Conservation (phyloP, 2,329 filamentous ascomycete species). For the Pseudopyrenochaeta lycopersici region DNA sequence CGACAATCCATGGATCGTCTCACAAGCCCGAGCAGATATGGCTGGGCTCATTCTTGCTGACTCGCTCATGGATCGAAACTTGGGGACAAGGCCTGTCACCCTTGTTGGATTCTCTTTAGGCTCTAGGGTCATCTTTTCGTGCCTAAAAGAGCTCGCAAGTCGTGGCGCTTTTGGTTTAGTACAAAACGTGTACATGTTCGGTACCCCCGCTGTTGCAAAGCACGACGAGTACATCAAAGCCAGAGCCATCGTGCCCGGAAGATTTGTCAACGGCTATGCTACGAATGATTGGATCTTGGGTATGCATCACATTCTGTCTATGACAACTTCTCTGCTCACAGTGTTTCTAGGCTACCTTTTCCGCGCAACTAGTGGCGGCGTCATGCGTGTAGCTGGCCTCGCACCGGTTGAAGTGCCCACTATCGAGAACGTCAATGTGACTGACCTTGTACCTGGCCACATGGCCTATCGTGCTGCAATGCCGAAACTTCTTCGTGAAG, state of each 20-base stretch:
- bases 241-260: slow-evolving; percentile 85
- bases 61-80: slow-evolving; percentile 88
- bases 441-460: slow-evolving; percentile 84
- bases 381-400: slow-evolving; percentile 86
- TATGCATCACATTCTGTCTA: slow-evolving; percentile 16
- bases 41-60: slow-evolving; percentile 94
- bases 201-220: slow-evolving; percentile 89
- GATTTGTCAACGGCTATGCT: slow-evolving; percentile 94
- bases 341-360: slow-evolving; percentile 76
- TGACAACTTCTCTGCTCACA: slow-evolving; percentile 13
- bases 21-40: slow-evolving; percentile 85
- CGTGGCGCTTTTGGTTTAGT: slow-evolving; percentile 86
- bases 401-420: slow-evolving; percentile 81
- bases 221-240: slow-evolving; percentile 86
- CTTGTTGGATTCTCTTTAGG: slow-evolving; percentile 95
- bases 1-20: slow-evolving; percentile 99
- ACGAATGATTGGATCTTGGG: slow-evolving; percentile 96
- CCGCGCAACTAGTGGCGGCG: slow-evolving; percentile 90
- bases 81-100: slow-evolving; percentile 90
- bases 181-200: slow-evolving; percentile 95
- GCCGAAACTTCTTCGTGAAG: slow-evolving; percentile 84
- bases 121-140: slow-evolving; percentile 90
- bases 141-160: slow-evolving; percentile 83
- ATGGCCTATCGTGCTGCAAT: slow-evolving; percentile 97
- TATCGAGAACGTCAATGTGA: slow-evolving; percentile 89